Percentiles rank a stretch among this genome's conserved stretches.
Evolutionary conservation across 2,329 filamentous ascomycete species (phyloP).

Genomic region (Rhytidhysteron rufulum): DNA sequence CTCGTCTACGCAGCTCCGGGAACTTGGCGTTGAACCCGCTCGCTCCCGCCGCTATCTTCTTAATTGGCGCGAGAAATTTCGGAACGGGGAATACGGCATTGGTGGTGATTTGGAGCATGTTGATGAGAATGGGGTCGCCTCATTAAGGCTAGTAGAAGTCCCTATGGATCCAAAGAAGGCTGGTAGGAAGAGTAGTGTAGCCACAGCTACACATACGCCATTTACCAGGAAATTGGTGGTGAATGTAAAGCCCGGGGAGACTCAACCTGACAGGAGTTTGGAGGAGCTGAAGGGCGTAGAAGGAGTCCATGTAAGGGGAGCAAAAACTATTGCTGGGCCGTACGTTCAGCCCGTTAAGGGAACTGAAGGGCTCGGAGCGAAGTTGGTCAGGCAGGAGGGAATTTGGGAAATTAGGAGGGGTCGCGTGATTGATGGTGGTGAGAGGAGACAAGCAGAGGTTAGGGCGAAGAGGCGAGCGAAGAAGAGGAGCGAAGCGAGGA

Average conservation of each 20-base stretch:
- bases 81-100: slow-evolving; percentile 70
- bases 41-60: slow-evolving; percentile 79
- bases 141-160: slow-evolving; percentile 57
- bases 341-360: slow-evolving; percentile 67
- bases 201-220: slow-evolving; percentile 51
- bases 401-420: slow-evolving; percentile 90
- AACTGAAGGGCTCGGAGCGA: slow-evolving; percentile 55
- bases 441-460: slow-evolving; percentile 81
- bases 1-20: slow-evolving; percentile 68
- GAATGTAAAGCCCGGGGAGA: slow-evolving; percentile 51
- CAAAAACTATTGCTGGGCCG: slow-evolving; percentile 69
- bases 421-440: slow-evolving; percentile 92
- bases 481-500: slow-evolving; percentile 67
- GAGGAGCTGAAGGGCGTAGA: slow-evolving; percentile 53
- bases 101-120: slow-evolving; percentile 80
- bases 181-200: slow-evolving; percentile 27
- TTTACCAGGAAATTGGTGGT: slow-evolving; percentile 57
- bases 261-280: slow-evolving; percentile 32
- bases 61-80: slow-evolving; percentile 82
- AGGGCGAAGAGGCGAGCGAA: slow-evolving; percentile 79
- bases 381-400: slow-evolving; percentile 71
- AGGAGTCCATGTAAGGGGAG: slow-evolving; percentile 65
- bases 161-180: slow-evolving; percentile 33
- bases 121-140: slow-evolving; percentile 52
- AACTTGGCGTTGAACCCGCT: slow-evolving; percentile 82